phyloP scores from a whole-genome alignment of 768 basidiomycete genomes.

The Russula brevipes region DNA sequence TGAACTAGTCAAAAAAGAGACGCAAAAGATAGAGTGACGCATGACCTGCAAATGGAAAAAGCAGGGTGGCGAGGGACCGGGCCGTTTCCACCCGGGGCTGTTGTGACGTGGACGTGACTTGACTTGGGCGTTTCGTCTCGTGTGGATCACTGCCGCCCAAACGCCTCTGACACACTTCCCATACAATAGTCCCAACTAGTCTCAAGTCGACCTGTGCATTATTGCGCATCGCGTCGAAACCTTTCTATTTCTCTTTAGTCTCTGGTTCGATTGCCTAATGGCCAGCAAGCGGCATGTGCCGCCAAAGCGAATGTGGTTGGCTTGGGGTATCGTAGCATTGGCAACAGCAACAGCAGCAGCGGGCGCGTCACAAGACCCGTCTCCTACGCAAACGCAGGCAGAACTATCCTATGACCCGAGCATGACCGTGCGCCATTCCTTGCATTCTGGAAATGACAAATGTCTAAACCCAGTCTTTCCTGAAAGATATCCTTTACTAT shows the following conservation, averaged over 20 bases:
- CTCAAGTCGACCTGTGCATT: neutral
- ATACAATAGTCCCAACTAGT: neutral
- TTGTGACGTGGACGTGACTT: slow-evolving; percentile 4
- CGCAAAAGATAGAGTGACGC: too few relatives aligned
- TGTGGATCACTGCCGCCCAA: too few relatives aligned
- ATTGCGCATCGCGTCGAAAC: neutral
- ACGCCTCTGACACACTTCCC: neutral
- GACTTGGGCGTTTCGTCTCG: too few relatives aligned
- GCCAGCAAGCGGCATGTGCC: slow-evolving; percentile 11
- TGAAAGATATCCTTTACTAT: slow-evolving; percentile 7
- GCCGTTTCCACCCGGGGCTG: too few relatives aligned
- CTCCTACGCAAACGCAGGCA: slow-evolving; percentile 16
- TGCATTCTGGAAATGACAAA: neutral
- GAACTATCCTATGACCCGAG: slow-evolving; percentile 10
- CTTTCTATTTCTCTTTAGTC: neutral
- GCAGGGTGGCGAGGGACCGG: too few relatives aligned
- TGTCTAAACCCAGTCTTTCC: neutral
- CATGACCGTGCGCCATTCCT: neutral
- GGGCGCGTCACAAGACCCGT: slow-evolving; percentile 22
- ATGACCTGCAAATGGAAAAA: too few relatives aligned
- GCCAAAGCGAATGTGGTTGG: slow-evolving; percentile 31
- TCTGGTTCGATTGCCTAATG: slow-evolving; percentile 6
- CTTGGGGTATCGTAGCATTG: slow-evolving; percentile 31
- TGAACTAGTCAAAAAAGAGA: too few relatives aligned
- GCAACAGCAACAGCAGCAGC: slow-evolving; percentile 28